These are phyloP conservation scores for Dactylonectria estremocensis DNA, from an alignment of 2,329 filamentous ascomycete genomes.

Conservation along the genomic window DNA sequence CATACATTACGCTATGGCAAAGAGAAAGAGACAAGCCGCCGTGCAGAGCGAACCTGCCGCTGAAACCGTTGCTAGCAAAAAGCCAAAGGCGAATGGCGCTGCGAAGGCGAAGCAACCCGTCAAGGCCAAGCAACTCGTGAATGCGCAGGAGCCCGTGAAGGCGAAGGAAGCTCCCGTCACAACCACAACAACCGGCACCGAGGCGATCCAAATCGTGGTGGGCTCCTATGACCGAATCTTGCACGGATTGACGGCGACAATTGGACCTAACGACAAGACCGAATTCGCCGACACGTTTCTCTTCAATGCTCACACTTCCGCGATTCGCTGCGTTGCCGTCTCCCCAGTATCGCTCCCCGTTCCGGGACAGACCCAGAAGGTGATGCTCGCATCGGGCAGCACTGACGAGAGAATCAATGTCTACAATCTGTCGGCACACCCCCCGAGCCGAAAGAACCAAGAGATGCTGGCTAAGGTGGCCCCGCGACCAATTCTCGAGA, in stretches of 20 bases:
- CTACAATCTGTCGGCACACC: constrained; percentile 86
- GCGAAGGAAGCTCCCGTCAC: constrained; percentile 35
- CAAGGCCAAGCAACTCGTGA: constrained; percentile 20
- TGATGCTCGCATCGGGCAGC: constrained; percentile 91
- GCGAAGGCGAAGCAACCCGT: constrained; percentile 30
- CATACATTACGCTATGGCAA: constrained; percentile 57
- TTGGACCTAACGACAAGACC: constrained; percentile 63
- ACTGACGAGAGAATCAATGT: constrained; percentile 97
- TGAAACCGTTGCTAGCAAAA: constrained; percentile 50
- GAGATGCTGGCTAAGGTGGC: constrained; percentile 77
- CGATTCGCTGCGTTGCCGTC: constrained; percentile 89
- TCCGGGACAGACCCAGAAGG: constrained; percentile 79
- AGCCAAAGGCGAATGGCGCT: constrained; percentile 38
- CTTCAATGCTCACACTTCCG: constrained; percentile 92
- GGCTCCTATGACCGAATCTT: constrained; percentile 96
- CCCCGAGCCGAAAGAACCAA: constrained; percentile 69
- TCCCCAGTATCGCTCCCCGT: constrained; percentile 79
- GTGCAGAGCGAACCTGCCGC: constrained; percentile 44
- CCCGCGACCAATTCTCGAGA: constrained; percentile 83
- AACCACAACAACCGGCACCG: constrained; percentile 42
- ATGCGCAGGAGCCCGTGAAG: constrained; percentile 14
- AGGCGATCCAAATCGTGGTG: constrained; percentile 89
- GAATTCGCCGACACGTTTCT: constrained; percentile 94
- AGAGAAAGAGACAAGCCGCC: constrained; percentile 64
- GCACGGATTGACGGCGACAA: constrained; percentile 88